Conservation (phyloP, 2,329 filamentous ascomycete species). For the Nigrograna mackinnonii region DNA sequence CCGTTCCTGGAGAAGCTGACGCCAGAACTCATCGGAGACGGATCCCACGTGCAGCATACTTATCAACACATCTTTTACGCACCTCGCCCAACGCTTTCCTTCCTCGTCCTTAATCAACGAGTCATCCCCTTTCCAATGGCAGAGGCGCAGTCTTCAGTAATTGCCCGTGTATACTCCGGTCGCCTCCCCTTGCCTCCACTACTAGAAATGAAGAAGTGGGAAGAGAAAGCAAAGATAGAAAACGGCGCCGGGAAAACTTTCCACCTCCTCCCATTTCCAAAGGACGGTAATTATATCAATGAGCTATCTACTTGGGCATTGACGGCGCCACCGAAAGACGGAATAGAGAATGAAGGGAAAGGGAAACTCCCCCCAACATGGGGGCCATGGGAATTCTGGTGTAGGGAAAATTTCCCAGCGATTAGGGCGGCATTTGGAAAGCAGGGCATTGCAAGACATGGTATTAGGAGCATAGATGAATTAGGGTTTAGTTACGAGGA, state of each 20-base stretch:
- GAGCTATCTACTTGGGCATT: conserved; percentile 65
- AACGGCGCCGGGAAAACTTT: conserved; percentile 55
- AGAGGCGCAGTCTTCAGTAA: conserved; percentile 77
- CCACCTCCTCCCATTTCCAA: conserved; percentile 60
- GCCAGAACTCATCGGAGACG: conserved; percentile 67
- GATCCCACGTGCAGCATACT: conserved; percentile 69
- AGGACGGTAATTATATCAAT: conserved; percentile 73
- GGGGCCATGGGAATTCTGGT: conserved; percentile 73
- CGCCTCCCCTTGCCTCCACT: conserved; percentile 65
- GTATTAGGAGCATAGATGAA: conserved; percentile 68
- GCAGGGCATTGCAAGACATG: conserved; percentile 59
- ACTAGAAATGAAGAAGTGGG: conserved; percentile 72
- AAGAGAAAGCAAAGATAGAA: conserved; percentile 46
- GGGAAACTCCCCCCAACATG: conserved; percentile 74
- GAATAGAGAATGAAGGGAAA: conserved; percentile 46
- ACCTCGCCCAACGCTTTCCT: conserved; percentile 75
- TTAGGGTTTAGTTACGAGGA: conserved; percentile 68
- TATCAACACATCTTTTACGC: conserved; percentile 82
- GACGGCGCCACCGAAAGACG: conserved; percentile 42
- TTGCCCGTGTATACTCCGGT: conserved; percentile 78
- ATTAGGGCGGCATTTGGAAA: conserved; percentile 75
- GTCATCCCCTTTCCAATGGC: conserved; percentile 86
- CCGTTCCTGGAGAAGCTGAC: conserved; percentile 68
- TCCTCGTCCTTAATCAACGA: conserved; percentile 75
- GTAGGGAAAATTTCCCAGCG: conserved; percentile 66